A percentile compares a stretch with the other conserved stretches of the same genome.
These are phyloP conservation scores for Leccinum olivaceopallidum DNA, from an alignment of 768 basidiomycete species.

Conservation along the genomic window DNA sequence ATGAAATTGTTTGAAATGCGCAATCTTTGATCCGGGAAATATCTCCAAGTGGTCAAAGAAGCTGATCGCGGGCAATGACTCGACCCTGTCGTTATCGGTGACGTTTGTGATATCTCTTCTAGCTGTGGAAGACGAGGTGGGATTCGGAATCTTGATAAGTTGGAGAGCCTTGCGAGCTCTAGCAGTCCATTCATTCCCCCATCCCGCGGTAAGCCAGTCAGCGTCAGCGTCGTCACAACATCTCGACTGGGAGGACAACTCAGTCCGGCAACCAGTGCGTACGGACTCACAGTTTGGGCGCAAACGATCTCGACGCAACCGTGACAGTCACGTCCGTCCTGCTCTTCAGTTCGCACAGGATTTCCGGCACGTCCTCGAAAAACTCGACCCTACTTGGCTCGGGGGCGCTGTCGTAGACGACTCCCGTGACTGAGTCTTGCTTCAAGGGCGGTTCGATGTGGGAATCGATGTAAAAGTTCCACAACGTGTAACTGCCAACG, in stretches of 20 bases:
- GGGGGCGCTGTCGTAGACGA: conserved; percentile 25
- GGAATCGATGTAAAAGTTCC: conserved; percentile 87
- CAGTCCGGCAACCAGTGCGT: neutral
- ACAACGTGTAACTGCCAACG: conserved; percentile 71
- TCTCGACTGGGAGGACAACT: neutral
- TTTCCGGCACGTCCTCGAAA: conserved; percentile 74
- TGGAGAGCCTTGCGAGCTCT: conserved; percentile 79
- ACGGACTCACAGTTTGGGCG: conserved; percentile 60
- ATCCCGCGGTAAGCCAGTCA: neutral
- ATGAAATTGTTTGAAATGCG: conserved; percentile 77
- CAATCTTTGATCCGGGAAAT: conserved; percentile 80
- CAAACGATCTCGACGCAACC: conserved; percentile 72
- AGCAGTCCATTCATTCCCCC: neutral
- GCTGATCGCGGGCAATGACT: conserved; percentile 48
- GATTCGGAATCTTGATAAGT: conserved; percentile 57
- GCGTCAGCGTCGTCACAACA: neutral
- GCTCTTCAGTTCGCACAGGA: conserved; percentile 58
- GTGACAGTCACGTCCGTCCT: conserved; percentile 54
- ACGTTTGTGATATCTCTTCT: conserved; percentile 26
- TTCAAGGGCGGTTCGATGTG: conserved; percentile 64
- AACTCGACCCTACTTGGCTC: conserved; percentile 51
- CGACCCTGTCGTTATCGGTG: conserved; percentile 12
- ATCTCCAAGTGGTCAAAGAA: conserved; percentile 76
- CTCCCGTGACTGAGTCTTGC: conserved; percentile 35
- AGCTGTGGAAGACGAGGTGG: conserved; percentile 34